These are phyloP conservation scores for Termitomyces sp. DNA, from an alignment of 768 basidiomycete species.

Conservation along the genomic window DNA sequence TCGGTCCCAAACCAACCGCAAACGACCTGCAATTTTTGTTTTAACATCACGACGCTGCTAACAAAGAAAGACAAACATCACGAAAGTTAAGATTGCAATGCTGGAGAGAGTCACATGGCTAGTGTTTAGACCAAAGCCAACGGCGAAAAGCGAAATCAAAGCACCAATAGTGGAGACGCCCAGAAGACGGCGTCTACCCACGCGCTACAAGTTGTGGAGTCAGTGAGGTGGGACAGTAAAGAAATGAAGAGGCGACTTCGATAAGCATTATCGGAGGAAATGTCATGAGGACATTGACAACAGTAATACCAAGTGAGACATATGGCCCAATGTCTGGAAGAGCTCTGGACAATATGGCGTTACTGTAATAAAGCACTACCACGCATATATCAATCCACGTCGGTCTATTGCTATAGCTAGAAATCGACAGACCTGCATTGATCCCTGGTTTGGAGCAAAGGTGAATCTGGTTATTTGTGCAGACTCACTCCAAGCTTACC, in stretches of 20 bases:
- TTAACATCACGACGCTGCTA: background rate
- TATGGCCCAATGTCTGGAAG: slow-evolving; percentile 77
- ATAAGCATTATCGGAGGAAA: slow-evolving; percentile 86
- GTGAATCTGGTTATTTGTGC: background rate
- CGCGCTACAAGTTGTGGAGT: slow-evolving; percentile 35
- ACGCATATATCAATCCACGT: background rate
- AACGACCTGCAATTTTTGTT: slow-evolving; percentile 53
- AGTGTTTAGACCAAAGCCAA: slow-evolving; percentile 68
- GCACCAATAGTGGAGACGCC: slow-evolving; percentile 61
- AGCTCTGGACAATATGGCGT: slow-evolving; percentile 75
- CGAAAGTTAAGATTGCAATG: slow-evolving; percentile 70
- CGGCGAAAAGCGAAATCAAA: slow-evolving; percentile 53
- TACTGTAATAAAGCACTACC: slow-evolving; percentile 86
- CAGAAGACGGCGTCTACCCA: slow-evolving; percentile 72
- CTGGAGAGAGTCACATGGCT: slow-evolving; percentile 59
- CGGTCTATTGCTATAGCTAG: background rate
- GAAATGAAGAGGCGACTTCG: slow-evolving; percentile 47
- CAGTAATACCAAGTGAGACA: slow-evolving; percentile 77
- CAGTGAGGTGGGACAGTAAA: background rate
- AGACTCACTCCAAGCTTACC: slow-evolving; percentile 32
- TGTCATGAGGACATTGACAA: slow-evolving; percentile 80
- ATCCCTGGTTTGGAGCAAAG: slow-evolving; percentile 44
- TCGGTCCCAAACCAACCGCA: slow-evolving; percentile 83
- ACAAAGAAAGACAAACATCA: slow-evolving; percentile 44
- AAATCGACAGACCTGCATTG: slow-evolving; percentile 50